Base-by-base conservation (phyloP, 208 protist genomes). In the Trypanosoma conorhini region DNA sequence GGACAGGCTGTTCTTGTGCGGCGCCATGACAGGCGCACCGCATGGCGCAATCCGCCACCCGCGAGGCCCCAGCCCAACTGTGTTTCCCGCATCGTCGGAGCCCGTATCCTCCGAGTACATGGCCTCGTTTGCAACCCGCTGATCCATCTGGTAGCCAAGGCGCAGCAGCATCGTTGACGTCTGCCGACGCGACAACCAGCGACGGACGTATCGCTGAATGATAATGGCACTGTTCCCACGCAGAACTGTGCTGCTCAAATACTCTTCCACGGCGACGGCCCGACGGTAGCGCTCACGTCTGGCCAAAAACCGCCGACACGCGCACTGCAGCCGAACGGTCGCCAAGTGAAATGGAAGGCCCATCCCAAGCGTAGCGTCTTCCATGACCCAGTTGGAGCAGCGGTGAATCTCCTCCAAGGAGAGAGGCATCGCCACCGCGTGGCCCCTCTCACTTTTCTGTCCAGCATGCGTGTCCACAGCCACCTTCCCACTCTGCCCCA, bases 291-390 rank as follows among this genome's bases (percentile, higher is more conserved):
- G 59, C n/a, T 72, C 59, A 35, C 66, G 24, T 38, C 22, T 46
- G 35, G 72, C 72, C n/a, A 52, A 30, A 31, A 77, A 42, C 17
- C 50, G 21, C 19, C 65, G 24, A 19, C 8, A 33, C 12, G 30
- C 10, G 46, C 64, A 58, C 54, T 77, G 72, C 26, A 77, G 21
- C 1, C 60, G 57, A 44, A 77, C 72, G 17, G 51, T 54, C 40
- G 72, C 72, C 13, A 68, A 21, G 31, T 72, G 65, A 61, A 77
- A 58, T 15, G 66, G 48, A 30, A 62, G 10, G 62, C 57, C 63
- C 59, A 72, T 67, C 3, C 19, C 38, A 12, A 72, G 30, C 30
- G 48, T 63, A 15, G 35, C 66, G 2, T 50, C 21, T 24, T 77
- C 51, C 17, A 62, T 42, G 28, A n/a, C 15, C 65, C 44, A 77